Conservation (phyloP, 441 rosid species). For the Euphorbia corollata region DNA sequence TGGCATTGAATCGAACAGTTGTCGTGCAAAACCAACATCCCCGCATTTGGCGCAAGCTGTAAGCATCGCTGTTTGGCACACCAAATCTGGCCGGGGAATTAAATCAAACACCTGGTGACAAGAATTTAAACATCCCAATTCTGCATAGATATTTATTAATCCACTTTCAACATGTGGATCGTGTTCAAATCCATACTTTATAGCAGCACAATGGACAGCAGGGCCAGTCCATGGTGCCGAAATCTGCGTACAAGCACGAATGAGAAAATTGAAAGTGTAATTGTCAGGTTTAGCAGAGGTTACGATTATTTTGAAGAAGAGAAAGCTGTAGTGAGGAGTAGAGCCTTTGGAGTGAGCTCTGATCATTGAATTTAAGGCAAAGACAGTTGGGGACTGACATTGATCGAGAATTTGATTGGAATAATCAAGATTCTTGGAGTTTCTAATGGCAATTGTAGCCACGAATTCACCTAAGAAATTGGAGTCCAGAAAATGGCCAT, state of each 20-base stretch:
- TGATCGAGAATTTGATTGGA: conserved; percentile 36
- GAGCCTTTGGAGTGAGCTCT: conserved; percentile 45
- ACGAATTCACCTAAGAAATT: conserved; percentile 42
- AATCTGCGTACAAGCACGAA: conserved; percentile 41
- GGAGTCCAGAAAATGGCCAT: conserved; percentile 36
- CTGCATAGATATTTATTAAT: conserved; percentile 39
- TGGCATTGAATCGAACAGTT: conserved; percentile 48
- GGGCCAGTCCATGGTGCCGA: conserved; percentile 27
- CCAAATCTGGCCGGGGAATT: conserved; percentile 37
- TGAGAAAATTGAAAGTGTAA: conserved; percentile 50
- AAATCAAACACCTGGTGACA: conserved; percentile 32
- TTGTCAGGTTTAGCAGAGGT: conserved; percentile 38
- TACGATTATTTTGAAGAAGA: conserved; percentile 34
- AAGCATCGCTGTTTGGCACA: conserved; percentile 40
- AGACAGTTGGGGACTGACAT: conserved; percentile 40
- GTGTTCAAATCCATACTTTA: conserved; percentile 39
- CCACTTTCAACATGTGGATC: conserved; percentile 49
- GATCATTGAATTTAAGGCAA: conserved; percentile 50
- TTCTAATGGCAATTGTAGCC: conserved; percentile 40
- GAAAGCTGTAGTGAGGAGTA: conserved; percentile 35
- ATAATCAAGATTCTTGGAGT: conserved; percentile 34
- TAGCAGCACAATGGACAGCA: conserved; percentile 30
- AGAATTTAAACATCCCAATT: conserved; percentile 34
- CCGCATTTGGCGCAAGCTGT: conserved; percentile 43
- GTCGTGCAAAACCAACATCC: conserved; percentile 33